Evolutionary conservation across 495 filamentous ascomycete genomes (phyloP).

Genomic region (Antarctomyces pellizariae): DNA sequence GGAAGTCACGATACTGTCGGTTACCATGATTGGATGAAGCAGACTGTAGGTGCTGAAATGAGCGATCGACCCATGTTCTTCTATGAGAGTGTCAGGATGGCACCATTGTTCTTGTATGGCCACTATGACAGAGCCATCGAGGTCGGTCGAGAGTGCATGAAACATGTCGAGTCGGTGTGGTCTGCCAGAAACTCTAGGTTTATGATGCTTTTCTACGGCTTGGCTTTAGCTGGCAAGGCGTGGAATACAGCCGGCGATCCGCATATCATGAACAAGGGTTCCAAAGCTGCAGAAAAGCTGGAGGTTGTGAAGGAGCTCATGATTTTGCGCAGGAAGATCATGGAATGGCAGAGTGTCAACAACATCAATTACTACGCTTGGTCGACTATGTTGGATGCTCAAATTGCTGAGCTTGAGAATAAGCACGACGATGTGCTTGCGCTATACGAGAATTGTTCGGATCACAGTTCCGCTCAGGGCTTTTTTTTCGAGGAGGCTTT

Average conservation of each 20-base stretch:
- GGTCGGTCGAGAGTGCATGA: constrained; percentile 35
- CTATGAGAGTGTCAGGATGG: constrained; percentile 50
- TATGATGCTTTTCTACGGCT: constrained; percentile 40
- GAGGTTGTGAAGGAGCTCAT: constrained; percentile 31
- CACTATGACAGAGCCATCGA: constrained; percentile 46
- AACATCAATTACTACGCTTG: constrained; percentile 64
- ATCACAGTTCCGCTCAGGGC: constrained; percentile 56
- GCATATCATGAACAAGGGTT: neutral
- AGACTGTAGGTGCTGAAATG: constrained; percentile 14
- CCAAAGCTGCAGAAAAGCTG: constrained; percentile 27
- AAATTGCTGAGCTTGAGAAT: constrained; percentile 39
- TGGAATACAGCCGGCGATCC: constrained; percentile 31
- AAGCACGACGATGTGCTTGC: constrained; percentile 36
- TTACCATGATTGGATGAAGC: constrained; percentile 36
- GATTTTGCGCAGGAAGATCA: constrained; percentile 30
- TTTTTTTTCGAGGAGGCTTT: constrained; percentile 65
- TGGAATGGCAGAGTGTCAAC: constrained; percentile 40
- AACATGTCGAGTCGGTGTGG: constrained; percentile 40
- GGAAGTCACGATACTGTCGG: constrained; percentile 35
- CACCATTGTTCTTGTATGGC: constrained; percentile 52
- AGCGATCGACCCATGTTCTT: constrained; percentile 33
- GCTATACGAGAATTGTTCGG: constrained; percentile 51
- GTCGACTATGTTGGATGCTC: constrained; percentile 50
- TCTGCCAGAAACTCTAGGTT: constrained; percentile 43
- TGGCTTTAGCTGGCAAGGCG: constrained; percentile 41